phyloP scores from a whole-genome alignment of 768 basidiomycete genomes.

The Myochromella boudieri region DNA sequence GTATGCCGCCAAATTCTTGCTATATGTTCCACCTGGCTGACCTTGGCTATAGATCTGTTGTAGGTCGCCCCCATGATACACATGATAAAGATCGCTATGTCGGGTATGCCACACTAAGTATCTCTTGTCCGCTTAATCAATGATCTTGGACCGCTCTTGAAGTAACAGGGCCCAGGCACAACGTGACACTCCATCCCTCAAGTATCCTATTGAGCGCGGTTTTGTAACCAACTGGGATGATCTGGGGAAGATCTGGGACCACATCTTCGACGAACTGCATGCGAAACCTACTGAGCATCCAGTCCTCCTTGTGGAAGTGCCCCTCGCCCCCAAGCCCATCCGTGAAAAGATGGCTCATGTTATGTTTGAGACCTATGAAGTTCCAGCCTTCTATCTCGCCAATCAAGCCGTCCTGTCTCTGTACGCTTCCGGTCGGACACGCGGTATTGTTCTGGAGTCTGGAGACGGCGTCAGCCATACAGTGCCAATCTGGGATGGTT shows the following conservation, averaged over 20 bases:
- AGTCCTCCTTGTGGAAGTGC: conserved; percentile 87
- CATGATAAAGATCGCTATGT: conserved; percentile 96
- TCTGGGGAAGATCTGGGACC: conserved; percentile 99
- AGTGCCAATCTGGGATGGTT: conserved; percentile 95
- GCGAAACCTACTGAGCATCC: conserved; percentile 93
- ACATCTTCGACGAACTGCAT: conserved; percentile 95
- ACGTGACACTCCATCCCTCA: conserved; percentile 90
- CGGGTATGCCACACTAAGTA: conserved; percentile 51
- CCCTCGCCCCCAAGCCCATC: conserved; percentile 90
- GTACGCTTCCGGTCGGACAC: conserved; percentile 94
- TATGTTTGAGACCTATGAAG: conserved; percentile 97
- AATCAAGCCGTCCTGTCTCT: conserved; percentile 90
- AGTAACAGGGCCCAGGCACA: conserved; percentile 93
- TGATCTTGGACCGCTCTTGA: conserved; percentile 18
- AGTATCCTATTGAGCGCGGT: conserved; percentile 93
- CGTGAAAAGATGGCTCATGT: conserved; percentile 94
- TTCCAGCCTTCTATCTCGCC: conserved; percentile 87
- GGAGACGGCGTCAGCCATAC: conserved; percentile 97
- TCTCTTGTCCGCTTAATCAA: conserved; percentile 7
- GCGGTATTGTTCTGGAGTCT: conserved; percentile 93
- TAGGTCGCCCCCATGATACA: conserved; percentile 96
- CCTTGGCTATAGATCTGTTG: conserved; percentile 65
- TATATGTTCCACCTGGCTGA: background rate
- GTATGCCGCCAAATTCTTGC: conserved; percentile 69
- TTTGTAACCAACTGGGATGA: conserved; percentile 99